phyloP scores from a whole-genome alignment of 75 land plant genomes.

The Adiantum capillusveneris region DNA sequence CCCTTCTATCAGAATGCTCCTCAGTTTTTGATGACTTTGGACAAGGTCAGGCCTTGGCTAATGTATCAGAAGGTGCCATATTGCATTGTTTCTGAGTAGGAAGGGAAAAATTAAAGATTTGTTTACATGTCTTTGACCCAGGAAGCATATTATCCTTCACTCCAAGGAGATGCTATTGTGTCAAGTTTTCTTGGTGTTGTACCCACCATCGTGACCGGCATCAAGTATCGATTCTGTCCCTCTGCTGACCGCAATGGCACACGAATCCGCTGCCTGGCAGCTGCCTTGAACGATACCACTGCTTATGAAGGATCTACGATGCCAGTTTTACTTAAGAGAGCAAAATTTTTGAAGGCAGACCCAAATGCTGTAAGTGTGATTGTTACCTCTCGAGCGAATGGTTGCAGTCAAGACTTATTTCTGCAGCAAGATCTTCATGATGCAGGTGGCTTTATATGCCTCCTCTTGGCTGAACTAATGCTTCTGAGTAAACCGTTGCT shows the following conservation, averaged over 20 bases:
- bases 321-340: slow-evolving; percentile 52
- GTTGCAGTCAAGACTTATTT: not conserved
- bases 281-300: slow-evolving; percentile 27
- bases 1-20: slow-evolving; percentile 3
- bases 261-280: slow-evolving; percentile 46
- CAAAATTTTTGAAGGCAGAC: slow-evolving; percentile 50
- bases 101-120: no score
- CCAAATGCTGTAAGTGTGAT: slow-evolving; percentile 70
- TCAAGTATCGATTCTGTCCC: slow-evolving; percentile 44
- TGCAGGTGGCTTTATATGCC: not conserved
- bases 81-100: no score
- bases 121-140: not conserved
- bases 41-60: slow-evolving; percentile 3
- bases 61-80: no score
- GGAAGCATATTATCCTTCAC: not conserved
- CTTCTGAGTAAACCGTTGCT: not conserved
- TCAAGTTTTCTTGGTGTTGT: slow-evolving; percentile 44
- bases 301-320: slow-evolving; percentile 34
- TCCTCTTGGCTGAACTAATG: not conserved
- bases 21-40: slow-evolving; percentile 3
- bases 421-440: slow-evolving; percentile 10
- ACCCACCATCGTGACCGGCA: slow-evolving; percentile 61
- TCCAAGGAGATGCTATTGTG: not conserved
- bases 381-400: slow-evolving; percentile 12
- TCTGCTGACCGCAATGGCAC: slow-evolving; percentile 48